Evolutionary conservation across 2,329 filamentous ascomycete species (phyloP).

Genomic region (Thermothelomyces thermophilus): DNA sequence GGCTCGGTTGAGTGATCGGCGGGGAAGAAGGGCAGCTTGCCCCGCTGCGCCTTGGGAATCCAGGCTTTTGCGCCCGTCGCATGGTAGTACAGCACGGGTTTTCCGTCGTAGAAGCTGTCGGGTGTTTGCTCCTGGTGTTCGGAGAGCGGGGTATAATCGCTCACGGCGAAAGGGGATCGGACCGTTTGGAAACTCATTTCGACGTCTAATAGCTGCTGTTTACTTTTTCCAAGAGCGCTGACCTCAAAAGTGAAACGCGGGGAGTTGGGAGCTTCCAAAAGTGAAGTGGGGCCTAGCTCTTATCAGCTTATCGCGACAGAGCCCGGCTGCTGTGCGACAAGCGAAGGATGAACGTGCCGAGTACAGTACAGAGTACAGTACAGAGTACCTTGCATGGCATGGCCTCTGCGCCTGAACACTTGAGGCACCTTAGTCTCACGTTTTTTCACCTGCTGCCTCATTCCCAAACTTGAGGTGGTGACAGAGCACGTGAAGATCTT

Average conservation of each 20-base stretch:
- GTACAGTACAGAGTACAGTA: too few species aligned
- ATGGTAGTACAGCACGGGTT: conserved; percentile 64
- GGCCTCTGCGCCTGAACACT: too few species aligned
- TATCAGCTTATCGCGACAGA: conserved; percentile 18
- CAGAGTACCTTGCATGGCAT: too few species aligned
- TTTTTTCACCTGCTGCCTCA: too few species aligned
- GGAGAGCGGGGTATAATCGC: conserved; percentile 57
- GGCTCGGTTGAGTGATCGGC: conserved; percentile 32
- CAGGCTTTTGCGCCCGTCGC: conserved; percentile 51
- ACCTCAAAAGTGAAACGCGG: not conserved
- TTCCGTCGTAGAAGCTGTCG: conserved; percentile 62
- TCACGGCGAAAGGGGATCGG: conserved; percentile 46
- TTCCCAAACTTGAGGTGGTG: too few species aligned
- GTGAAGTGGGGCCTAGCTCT: conserved; percentile 17
- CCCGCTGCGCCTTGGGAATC: conserved; percentile 48
- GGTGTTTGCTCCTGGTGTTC: conserved; percentile 70
- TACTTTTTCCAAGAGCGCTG: not conserved
- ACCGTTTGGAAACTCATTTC: conserved; percentile 50
- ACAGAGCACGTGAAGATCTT: too few species aligned
- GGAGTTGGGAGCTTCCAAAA: conserved; percentile 13
- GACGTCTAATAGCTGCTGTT: not conserved
- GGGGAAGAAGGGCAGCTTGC: conserved; percentile 48
- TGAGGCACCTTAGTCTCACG: too few species aligned
- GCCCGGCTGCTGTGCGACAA: too few species aligned
- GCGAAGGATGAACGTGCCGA: too few species aligned